phyloP scores from a whole-genome alignment of 148 eudicot genomes.

The Cornus suecica region DNA sequence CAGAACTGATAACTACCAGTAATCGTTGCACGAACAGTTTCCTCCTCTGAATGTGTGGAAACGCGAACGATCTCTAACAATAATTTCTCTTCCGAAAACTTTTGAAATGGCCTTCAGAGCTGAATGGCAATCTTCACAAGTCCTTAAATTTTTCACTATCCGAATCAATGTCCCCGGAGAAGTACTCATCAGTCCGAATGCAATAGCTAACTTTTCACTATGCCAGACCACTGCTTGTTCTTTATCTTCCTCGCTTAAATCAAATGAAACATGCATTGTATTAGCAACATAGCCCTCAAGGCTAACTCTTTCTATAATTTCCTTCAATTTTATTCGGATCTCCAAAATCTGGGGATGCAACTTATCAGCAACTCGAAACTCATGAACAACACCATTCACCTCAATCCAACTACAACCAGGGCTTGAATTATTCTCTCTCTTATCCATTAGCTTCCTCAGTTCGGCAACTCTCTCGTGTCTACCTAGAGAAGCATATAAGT shows the following conservation, averaged over 20 bases:
- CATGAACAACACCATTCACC: slow-evolving; percentile 47
- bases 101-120: slow-evolving; percentile 45
- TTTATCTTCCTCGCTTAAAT: slow-evolving; percentile 53
- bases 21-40: slow-evolving; percentile 52
- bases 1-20: slow-evolving; percentile 28
- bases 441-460: slow-evolving; percentile 36
- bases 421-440: slow-evolving; percentile 28
- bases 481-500: slow-evolving; percentile 47
- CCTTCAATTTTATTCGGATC: slow-evolving; percentile 34
- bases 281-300: slow-evolving; percentile 33
- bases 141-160: slow-evolving; percentile 49
- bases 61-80: slow-evolving; percentile 55
- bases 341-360: slow-evolving; percentile 38
- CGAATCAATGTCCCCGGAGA: slow-evolving; percentile 33
- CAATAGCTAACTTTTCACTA: slow-evolving; percentile 52
- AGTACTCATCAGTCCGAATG: slow-evolving; percentile 39
- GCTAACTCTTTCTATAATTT: slow-evolving; percentile 35
- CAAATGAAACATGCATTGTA: slow-evolving; percentile 45
- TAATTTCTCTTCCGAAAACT: slow-evolving; percentile 41
- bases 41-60: slow-evolving; percentile 47
- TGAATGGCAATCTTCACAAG: slow-evolving; percentile 52
- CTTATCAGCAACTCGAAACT: slow-evolving; percentile 52
- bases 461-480: slow-evolving; percentile 41
- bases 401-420: slow-evolving; percentile 58
- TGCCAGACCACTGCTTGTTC: slow-evolving; percentile 52